Base-by-base conservation (phyloP, 257 asterid species). In the Thymus mandschuricus region DNA sequence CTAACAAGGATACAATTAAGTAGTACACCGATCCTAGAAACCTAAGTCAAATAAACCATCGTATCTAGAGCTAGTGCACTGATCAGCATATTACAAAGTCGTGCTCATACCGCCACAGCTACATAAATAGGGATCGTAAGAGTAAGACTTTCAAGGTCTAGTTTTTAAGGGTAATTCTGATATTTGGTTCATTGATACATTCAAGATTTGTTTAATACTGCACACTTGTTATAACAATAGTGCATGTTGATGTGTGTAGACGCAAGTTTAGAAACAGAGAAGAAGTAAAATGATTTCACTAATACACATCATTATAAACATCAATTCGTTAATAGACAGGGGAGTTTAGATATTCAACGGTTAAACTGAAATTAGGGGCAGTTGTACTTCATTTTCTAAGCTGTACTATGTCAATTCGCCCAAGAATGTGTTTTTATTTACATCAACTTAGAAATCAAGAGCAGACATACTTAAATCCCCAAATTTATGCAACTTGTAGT, bases 201-300 rank as follows among this genome's bases (percentile, higher is more conserved):
- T 50, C 71, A 66, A 43, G 52, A 57, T 66, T 66, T 64, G 43
- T 46, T 49, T 38, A 48, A 29, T 48, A 3, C 60, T 66, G 60
- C 34, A 49, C 50, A 31, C 6, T 46, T 66, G 61, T 29, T 38
- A 28, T 29, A n/a, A 29, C 15, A 56, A 29, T 10, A 8, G n/a
- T 56, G 38, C 41, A 29, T 29, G 15, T 12, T 30, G 27, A 31
- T 13, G 11, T 58, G 64, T 31, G 44, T 13, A 27, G 31, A 31
- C 52, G 10, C 31, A 41, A 2, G n/a, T 43, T 40, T 52, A 29
- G 58, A 52, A 29, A 52, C 10, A 6, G 21, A 48, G 21, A 48
- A 48, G 54, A 13, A 48, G 33, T 5, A 5, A 1, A 41, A 41
- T 41, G 6, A 41, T 2, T 41, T 41, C 46, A 41, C 46, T 41